These are phyloP conservation scores for Diplotaxis tenuifolia DNA, from an alignment of 345 rosid species.

Conservation along the genomic window DNA sequence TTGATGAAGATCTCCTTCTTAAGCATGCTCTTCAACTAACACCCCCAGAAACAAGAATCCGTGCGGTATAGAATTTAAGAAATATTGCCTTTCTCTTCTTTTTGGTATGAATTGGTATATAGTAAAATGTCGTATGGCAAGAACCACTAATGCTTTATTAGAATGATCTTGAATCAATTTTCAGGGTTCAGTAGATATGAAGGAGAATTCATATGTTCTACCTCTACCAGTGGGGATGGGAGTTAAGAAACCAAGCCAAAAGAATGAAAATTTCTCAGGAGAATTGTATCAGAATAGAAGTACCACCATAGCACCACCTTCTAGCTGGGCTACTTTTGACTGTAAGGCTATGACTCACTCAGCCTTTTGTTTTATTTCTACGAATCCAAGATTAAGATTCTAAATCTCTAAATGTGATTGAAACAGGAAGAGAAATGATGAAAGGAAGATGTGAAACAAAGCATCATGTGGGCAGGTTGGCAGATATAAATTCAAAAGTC, in stretches of 20 bases:
- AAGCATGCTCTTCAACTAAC: constrained; percentile 37
- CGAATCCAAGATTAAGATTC: neutral
- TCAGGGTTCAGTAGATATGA: constrained; percentile 59
- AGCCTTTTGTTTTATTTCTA: neutral
- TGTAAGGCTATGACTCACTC: constrained; percentile 38
- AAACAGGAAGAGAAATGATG: constrained; percentile 31
- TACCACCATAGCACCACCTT: constrained; percentile 41
- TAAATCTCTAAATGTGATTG: constrained; percentile 5
- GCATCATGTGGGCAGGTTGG: constrained; percentile 23
- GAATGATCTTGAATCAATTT: constrained; percentile 8
- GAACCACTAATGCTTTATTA: too few relatives aligned
- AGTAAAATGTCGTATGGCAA: too few relatives aligned
- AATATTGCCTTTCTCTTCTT: too few relatives aligned
- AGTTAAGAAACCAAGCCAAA: constrained; percentile 23
- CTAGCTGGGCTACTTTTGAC: constrained; percentile 69
- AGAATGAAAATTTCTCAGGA: constrained; percentile 20
- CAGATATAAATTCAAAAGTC: constrained; percentile 17
- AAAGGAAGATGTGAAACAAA: constrained; percentile 1
- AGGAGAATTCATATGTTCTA: constrained; percentile 23
- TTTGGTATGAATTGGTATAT: too few relatives aligned
- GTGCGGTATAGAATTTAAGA: constrained; percentile 42
- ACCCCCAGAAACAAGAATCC: constrained; percentile 42
- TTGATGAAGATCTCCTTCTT: constrained; percentile 58
- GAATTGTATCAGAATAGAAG: constrained; percentile 22
- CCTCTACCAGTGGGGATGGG: constrained; percentile 29